These are phyloP conservation scores for Nitzschia sp. DNA, from an alignment of 108 stramenopile genomes.

Conservation along the genomic window DNA sequence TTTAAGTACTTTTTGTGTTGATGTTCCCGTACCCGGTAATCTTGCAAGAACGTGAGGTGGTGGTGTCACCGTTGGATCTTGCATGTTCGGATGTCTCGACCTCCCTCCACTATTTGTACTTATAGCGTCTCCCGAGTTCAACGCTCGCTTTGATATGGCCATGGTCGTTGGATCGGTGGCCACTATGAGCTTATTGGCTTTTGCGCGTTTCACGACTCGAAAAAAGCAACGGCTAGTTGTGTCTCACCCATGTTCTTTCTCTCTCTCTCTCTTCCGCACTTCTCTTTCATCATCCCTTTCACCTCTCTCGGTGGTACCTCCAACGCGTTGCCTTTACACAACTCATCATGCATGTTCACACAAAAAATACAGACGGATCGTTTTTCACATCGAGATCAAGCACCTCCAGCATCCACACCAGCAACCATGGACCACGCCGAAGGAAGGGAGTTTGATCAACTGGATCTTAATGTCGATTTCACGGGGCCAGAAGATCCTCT, in stretches of 20 bases:
- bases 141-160: conserved; percentile 8
- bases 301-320: conserved; percentile 20
- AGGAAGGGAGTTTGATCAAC: conserved; percentile 28
- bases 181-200: background rate
- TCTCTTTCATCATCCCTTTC: conserved; percentile 6
- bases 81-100: background rate
- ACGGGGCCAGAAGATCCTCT: conserved; percentile 27
- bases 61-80: background rate
- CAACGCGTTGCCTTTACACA: background rate
- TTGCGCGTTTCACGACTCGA: conserved; percentile 28
- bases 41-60: background rate
- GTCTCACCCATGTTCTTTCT: conserved; percentile 16
- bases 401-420: background rate
- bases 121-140: conserved; percentile 11
- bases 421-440: background rate
- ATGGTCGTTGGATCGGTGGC: background rate
- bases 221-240: conserved; percentile 43
- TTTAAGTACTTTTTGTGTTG: background rate
- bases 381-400: background rate
- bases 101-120: conserved; percentile 28
- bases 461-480: conserved; percentile 23
- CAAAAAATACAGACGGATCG: conserved; percentile 10
- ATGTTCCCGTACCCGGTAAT: background rate
- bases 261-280: background rate
- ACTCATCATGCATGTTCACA: background rate